These are phyloP conservation scores for Trametes cingulata DNA, from an alignment of 768 basidiomycete genomes.

Conservation along the genomic window DNA sequence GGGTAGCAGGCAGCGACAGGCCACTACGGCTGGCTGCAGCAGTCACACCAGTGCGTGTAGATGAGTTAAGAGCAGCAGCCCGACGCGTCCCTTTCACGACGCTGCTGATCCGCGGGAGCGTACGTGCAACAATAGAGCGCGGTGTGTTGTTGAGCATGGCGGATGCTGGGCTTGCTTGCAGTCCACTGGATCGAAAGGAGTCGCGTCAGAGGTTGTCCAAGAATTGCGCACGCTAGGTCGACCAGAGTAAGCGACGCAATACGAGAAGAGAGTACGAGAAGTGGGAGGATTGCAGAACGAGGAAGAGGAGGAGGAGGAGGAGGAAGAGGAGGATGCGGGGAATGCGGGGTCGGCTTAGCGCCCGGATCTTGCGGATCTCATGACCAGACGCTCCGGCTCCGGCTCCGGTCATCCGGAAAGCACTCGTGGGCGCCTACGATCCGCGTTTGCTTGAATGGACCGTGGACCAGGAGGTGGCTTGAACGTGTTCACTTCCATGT, in stretches of 20 bases:
- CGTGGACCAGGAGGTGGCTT: too few species aligned
- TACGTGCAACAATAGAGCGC: conserved; percentile 5
- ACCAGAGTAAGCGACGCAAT: background rate
- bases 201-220: background rate
- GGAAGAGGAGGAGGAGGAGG: background rate
- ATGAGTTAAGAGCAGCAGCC: background rate
- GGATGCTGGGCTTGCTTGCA: background rate
- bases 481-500: too few species aligned
- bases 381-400: background rate
- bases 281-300: background rate
- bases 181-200: background rate
- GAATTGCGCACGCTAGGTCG: background rate
- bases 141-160: conserved; percentile 11
- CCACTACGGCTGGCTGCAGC: background rate
- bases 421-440: too few species aligned
- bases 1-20: background rate
- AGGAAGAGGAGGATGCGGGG: background rate
- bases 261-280: background rate
- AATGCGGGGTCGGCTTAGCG: conserved; percentile 10
- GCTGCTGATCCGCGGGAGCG: background rate
- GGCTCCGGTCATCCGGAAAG: too few species aligned
- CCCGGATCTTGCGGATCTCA: conserved; percentile 14
- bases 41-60: background rate
- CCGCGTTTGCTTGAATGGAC: background rate
- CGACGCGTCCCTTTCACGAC: background rate